Percentiles rank a stretch among this genome's conserved stretches.
phyloP scores from a whole-genome alignment of 2,329 filamentous ascomycete species.

The Drechmeria coniospora region DNA sequence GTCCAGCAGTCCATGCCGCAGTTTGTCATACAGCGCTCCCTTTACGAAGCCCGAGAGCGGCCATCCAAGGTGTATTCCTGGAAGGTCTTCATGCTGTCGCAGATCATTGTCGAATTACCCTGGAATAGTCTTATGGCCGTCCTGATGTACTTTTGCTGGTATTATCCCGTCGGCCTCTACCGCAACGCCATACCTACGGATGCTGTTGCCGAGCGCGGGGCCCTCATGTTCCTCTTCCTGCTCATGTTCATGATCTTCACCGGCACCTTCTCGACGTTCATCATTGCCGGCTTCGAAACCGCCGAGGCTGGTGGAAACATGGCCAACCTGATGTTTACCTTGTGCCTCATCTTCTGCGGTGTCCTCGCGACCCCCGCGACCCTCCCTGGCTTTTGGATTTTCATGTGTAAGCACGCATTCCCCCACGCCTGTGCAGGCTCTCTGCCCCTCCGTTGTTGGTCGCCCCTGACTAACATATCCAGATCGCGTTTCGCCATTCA shows the following conservation, averaged over 20 bases:
- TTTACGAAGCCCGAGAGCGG: conserved; percentile 75
- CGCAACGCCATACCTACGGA: conserved; percentile 48
- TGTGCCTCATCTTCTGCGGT: conserved; percentile 62
- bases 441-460: too few relatives aligned
- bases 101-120: conserved; percentile 72
- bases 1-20: conserved; percentile 74
- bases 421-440: background rate
- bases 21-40: conserved; percentile 64
- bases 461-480: too few relatives aligned
- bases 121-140: conserved; percentile 66
- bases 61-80: conserved; percentile 75
- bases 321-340: conserved; percentile 57
- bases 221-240: conserved; percentile 64
- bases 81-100: conserved; percentile 71
- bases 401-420: conserved; percentile 34
- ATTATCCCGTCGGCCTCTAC: conserved; percentile 72
- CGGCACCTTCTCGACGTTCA: conserved; percentile 64
- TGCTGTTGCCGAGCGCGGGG: conserved; percentile 52
- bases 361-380: conserved; percentile 48
- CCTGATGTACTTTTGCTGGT: conserved; percentile 70
- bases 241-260: conserved; percentile 65
- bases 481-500: conserved; percentile 68
- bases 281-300: conserved; percentile 60
- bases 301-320: conserved; percentile 65
- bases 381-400: conserved; percentile 65